These are phyloP conservation scores for Xylona heveae DNA, from an alignment of 495 filamentous ascomycete genomes.

Conservation along the genomic window DNA sequence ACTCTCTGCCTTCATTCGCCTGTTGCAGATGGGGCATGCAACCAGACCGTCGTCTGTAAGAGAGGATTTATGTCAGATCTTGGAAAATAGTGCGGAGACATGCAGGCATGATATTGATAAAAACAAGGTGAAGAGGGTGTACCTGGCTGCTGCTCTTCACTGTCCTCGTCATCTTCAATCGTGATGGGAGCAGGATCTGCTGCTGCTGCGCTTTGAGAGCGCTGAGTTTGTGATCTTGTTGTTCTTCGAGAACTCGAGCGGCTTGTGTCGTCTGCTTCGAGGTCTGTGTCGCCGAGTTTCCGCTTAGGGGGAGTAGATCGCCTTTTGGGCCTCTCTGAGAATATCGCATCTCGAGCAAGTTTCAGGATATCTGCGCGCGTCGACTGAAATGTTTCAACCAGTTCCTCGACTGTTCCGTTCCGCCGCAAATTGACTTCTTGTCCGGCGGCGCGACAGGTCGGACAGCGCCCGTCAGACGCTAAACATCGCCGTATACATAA, in stretches of 20 bases:
- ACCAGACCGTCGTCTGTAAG: slow-evolving; percentile 48
- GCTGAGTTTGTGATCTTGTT: slow-evolving; percentile 21
- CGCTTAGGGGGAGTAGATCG: slow-evolving; percentile 18
- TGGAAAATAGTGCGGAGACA: not conserved
- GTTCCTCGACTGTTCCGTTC: slow-evolving; percentile 65
- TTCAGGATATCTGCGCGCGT: slow-evolving; percentile 39
- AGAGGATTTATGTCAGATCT: slow-evolving; percentile 13
- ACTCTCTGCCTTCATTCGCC: slow-evolving; percentile 50
- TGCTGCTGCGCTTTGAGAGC: slow-evolving; percentile 14
- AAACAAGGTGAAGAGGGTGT: not conserved
- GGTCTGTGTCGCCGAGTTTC: slow-evolving; percentile 27
- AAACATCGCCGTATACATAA: slow-evolving; percentile 78
- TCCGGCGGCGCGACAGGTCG: slow-evolving; percentile 51
- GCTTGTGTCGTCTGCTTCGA: slow-evolving; percentile 16
- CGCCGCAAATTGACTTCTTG: slow-evolving; percentile 67
- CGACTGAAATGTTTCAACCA: slow-evolving; percentile 56
- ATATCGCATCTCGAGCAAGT: slow-evolving; percentile 28
- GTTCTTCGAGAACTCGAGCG: slow-evolving; percentile 16
- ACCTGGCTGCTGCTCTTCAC: slow-evolving; percentile 1
- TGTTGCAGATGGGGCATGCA: slow-evolving; percentile 59
- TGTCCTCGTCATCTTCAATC: slow-evolving; percentile 11
- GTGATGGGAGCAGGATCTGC: slow-evolving; percentile 10
- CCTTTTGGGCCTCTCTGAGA: slow-evolving; percentile 12
- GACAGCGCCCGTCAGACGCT: slow-evolving; percentile 64
- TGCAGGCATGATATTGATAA: slow-evolving; percentile 8